Percentiles rank a stretch among this genome's conserved stretches.
Evolutionary conservation across 1,284 basidiomycete species (phyloP).

Genomic region (Ganoderma resinaceum): DNA sequence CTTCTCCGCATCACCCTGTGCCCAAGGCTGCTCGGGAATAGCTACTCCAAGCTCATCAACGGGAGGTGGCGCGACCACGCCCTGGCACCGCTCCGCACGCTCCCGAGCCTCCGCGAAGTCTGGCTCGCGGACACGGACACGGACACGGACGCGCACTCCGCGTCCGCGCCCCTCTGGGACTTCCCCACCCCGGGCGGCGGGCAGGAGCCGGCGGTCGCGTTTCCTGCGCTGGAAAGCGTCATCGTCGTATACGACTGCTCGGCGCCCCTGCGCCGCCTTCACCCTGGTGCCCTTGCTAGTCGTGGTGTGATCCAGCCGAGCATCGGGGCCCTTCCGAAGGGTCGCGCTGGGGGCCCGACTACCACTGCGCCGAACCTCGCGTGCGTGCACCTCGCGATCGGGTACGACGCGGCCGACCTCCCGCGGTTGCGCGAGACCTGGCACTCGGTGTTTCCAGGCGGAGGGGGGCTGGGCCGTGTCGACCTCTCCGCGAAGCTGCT

Average conservation of each 20-base stretch:
- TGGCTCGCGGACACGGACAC: neutral
- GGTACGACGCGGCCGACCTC: neutral
- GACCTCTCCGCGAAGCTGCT: neutral
- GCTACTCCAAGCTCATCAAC: neutral
- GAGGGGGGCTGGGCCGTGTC: neutral
- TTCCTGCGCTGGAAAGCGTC: neutral
- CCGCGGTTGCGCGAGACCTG: neutral
- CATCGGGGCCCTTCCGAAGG: neutral
- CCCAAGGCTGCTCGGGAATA: neutral
- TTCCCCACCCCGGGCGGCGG: neutral
- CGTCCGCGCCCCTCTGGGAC: neutral
- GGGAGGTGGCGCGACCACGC: neutral
- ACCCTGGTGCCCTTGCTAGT: neutral
- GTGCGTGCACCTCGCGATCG: neutral
- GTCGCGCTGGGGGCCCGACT: neutral
- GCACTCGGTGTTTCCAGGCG: neutral
- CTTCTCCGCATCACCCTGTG: neutral
- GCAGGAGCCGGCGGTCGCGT: neutral
- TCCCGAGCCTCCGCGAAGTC: neutral
- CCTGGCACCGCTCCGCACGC: neutral
- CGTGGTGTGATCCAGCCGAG: neutral
- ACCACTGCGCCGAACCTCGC: neutral
- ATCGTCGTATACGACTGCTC: neutral
- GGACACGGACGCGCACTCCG: neutral
- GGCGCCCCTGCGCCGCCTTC: neutral